Evolutionary conservation across 2,329 filamentous ascomycete species (phyloP).

Genomic region (Allantophomopsis cytisporea): DNA sequence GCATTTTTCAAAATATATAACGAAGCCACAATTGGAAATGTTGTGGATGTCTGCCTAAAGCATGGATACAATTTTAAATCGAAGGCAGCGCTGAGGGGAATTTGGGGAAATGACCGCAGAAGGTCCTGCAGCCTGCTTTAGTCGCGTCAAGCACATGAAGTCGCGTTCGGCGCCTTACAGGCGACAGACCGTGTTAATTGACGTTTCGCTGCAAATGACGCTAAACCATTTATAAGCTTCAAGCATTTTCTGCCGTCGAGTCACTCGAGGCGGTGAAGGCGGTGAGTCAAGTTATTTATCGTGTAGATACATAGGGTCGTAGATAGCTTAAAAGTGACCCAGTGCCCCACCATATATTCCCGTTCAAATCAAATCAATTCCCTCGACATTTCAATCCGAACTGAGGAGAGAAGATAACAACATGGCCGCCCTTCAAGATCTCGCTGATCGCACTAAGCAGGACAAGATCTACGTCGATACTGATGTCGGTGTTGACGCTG

Average conservation of each 20-base stretch:
- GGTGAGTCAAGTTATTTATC: too few relatives aligned
- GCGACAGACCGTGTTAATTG: not conserved
- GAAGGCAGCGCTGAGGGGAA: not conserved
- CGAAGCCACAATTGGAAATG: constrained; percentile 16
- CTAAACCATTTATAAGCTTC: too few relatives aligned
- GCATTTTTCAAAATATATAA: constrained; percentile 5
- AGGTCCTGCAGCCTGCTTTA: not conserved
- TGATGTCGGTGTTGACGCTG: constrained; percentile 60
- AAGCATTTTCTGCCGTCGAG: not conserved
- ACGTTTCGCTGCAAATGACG: too few relatives aligned
- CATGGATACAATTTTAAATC: not conserved
- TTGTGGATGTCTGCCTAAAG: not conserved
- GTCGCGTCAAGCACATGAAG: not conserved
- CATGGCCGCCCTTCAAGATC: constrained; percentile 26
- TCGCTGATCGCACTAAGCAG: constrained; percentile 34
- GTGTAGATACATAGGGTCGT: too few relatives aligned
- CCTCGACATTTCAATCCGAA: too few relatives aligned
- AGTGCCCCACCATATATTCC: too few relatives aligned
- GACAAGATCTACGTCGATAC: constrained; percentile 63
- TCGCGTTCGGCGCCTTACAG: not conserved
- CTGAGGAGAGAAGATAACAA: constrained; percentile 1
- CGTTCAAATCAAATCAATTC: too few relatives aligned
- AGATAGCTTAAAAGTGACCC: too few relatives aligned
- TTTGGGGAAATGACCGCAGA: not conserved
- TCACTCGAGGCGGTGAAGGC: constrained; percentile 1